phyloP scores from a whole-genome alignment of 345 rosid species.

The Salix udensis region DNA sequence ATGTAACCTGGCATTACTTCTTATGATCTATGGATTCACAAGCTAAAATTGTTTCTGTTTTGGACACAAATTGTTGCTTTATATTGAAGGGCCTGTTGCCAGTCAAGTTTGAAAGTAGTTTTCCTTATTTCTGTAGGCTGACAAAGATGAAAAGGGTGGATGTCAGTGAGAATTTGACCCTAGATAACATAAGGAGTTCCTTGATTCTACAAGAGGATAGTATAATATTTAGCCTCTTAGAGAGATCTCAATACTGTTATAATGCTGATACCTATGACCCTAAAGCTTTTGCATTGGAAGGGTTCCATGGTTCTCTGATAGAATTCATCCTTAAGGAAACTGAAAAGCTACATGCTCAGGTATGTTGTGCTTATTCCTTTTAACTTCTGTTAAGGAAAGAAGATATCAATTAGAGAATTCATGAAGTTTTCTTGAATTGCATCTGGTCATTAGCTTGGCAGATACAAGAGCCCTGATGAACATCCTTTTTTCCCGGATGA shows the following conservation, averaged over 20 bases:
- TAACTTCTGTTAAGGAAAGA: background rate
- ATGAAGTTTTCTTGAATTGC: constrained; percentile 6
- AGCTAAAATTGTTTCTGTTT: background rate
- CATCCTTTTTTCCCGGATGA: constrained; percentile 77
- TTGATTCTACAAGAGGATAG: constrained; percentile 91
- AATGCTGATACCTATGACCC: constrained; percentile 88
- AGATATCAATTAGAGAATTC: background rate
- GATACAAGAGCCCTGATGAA: constrained; percentile 89
- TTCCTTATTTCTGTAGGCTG: constrained; percentile 33
- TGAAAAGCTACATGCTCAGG: constrained; percentile 85
- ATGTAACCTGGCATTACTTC: background rate
- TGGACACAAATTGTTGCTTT: background rate
- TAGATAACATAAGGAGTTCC: constrained; percentile 67
- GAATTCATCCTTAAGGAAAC: constrained; percentile 79
- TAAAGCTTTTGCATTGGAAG: constrained; percentile 65
- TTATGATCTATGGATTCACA: background rate
- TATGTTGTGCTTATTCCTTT: constrained; percentile 15
- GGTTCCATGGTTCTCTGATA: constrained; percentile 76
- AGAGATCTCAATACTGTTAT: constrained; percentile 78
- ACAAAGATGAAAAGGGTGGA: constrained; percentile 57
- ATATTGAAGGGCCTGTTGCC: background rate
- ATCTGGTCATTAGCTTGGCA: constrained; percentile 52
- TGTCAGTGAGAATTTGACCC: constrained; percentile 67
- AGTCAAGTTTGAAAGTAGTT: background rate
- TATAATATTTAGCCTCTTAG: constrained; percentile 71